Evolutionary conservation across 345 rosid genomes (phyloP).

Genomic region (Raphanus raphanistrum): DNA sequence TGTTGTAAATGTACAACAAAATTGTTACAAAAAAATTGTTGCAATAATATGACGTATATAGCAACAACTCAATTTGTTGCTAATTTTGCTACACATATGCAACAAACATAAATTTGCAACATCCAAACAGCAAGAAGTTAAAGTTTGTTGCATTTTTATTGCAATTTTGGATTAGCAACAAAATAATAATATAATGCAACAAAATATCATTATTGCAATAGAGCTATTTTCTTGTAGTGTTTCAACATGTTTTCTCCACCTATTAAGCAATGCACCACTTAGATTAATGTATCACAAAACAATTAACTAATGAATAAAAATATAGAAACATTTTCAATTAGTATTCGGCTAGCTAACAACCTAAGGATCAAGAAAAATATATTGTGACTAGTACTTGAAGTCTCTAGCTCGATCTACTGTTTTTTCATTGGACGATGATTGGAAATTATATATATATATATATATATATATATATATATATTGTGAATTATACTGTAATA

Average conservation of each 20-base stretch:
- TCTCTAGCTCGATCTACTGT: background rate
- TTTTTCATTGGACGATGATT: background rate
- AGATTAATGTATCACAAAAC: background rate
- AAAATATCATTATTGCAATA: no score
- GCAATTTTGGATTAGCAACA: no score
- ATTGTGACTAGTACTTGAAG: background rate
- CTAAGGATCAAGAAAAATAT: conserved; percentile 1
- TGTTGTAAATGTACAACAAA: no score
- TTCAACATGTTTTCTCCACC: conserved; percentile 24
- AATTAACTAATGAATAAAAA: background rate
- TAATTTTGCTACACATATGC: no score
- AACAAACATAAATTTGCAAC: no score
- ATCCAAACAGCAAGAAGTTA: no score
- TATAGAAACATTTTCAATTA: background rate
- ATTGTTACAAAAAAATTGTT: no score
- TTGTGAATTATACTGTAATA: background rate
- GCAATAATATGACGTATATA: no score
- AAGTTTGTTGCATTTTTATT: no score
- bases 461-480: background rate
- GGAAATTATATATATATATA: background rate
- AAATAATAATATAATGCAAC: no score
- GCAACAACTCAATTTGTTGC: no score
- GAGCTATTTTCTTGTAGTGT: no score
- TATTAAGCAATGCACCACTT: conserved; percentile 24
- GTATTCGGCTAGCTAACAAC: background rate